phyloP scores from a whole-genome alignment of 495 filamentous ascomycete species.

The Neurospora sp. region DNA sequence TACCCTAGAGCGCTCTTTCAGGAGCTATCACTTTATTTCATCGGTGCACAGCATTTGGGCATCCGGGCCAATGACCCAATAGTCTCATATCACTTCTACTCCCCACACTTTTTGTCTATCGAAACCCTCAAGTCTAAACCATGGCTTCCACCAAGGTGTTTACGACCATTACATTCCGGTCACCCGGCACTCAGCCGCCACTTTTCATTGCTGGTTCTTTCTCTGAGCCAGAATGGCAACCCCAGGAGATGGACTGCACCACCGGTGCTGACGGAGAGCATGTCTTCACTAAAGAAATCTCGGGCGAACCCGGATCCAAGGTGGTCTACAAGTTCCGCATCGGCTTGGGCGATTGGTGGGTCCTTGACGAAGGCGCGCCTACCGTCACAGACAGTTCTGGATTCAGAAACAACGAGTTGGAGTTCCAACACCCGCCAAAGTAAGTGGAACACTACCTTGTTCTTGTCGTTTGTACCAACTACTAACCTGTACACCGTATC shows the following conservation, averaged over 20 bases:
- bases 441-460: background rate
- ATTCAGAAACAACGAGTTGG: slow-evolving; percentile 49
- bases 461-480: background rate
- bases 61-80: slow-evolving; percentile 5
- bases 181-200: slow-evolving; percentile 46
- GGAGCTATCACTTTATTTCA: background rate
- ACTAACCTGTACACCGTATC: too few relatives aligned
- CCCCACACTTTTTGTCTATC: background rate
- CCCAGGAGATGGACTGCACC: slow-evolving; percentile 46
- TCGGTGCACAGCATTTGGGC: slow-evolving; percentile 2
- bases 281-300: slow-evolving; percentile 37
- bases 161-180: slow-evolving; percentile 48
- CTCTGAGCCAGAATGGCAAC: slow-evolving; percentile 53
- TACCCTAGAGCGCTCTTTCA: background rate
- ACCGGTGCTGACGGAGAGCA: slow-evolving; percentile 32
- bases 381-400: slow-evolving; percentile 46
- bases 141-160: slow-evolving; percentile 31
- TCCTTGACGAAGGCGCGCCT: slow-evolving; percentile 43
- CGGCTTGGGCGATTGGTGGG: slow-evolving; percentile 55
- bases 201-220: slow-evolving; percentile 58
- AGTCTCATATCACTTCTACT: background rate
- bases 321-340: slow-evolving; percentile 65
- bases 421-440: slow-evolving; percentile 20
- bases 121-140: slow-evolving; percentile 7
- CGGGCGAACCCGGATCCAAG: slow-evolving; percentile 33